Evolutionary conservation across 306 rosid genomes (phyloP).

Genomic region (Acacia crassicarpa): DNA sequence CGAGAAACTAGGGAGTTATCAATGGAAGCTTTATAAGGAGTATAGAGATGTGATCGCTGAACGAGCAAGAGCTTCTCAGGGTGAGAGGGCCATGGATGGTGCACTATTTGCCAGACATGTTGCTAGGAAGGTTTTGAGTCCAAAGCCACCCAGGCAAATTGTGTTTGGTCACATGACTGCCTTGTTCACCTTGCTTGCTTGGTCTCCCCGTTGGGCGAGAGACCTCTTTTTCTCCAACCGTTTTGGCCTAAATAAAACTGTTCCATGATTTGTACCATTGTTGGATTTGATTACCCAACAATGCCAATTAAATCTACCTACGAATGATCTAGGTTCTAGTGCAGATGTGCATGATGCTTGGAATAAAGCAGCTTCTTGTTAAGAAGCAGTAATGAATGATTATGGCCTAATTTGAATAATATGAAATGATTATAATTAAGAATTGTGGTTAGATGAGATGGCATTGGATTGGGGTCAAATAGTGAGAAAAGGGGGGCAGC

Average conservation of each 20-base stretch:
- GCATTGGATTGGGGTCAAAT: conserved; percentile 12
- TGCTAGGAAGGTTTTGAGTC: conserved; percentile 50
- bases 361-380: background rate
- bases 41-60: conserved; percentile 62
- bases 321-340: background rate
- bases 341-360: background rate
- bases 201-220: conserved; percentile 75
- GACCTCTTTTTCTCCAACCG: conserved; percentile 67
- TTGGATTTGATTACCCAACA: background rate
- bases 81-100: conserved; percentile 62
- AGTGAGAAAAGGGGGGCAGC: conserved; percentile 9
- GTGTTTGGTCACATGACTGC: conserved; percentile 74
- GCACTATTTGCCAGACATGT: conserved; percentile 66
- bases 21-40: conserved; percentile 68
- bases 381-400: background rate
- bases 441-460: background rate
- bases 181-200: conserved; percentile 64
- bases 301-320: background rate
- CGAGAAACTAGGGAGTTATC: conserved; percentile 38
- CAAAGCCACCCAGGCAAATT: conserved; percentile 65
- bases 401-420: background rate
- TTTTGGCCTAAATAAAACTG: conserved; percentile 54
- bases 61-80: conserved; percentile 78
- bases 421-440: background rate
- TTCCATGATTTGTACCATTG: conserved; percentile 11